Base-by-base conservation (phyloP, 2,329 filamentous ascomycete genomes). In the Fusarium hainanense region DNA sequence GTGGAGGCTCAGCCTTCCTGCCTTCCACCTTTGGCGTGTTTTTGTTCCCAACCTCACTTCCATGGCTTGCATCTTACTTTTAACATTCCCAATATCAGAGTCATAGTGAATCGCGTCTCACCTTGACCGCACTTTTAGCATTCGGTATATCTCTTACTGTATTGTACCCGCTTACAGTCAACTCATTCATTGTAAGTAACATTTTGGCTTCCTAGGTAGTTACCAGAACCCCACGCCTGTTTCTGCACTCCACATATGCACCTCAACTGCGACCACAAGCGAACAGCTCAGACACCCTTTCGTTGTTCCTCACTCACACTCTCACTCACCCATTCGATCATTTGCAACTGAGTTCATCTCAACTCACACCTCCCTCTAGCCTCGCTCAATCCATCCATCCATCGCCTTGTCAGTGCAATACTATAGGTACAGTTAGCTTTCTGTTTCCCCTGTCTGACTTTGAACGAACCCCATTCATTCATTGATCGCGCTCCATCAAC, bases 181-280 rank as follows among this genome's bases (percentile, higher is more conserved):
- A 23, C 20, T 40, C 42, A 49, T 54, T 48, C 20, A 42, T 55
- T 68, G 67, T 69, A 68, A 63, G 64, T 71, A 32, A 21, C 27
- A 18, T 57, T 60, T 32, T 50, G 48, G 52, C 32, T 46, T 48
- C 57, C 37, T 47, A n/a, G 18, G 18, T 76, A 78, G 76, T 75
- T 79, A 78, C 76, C 30, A 37, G n/a, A 78, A 81, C 79, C 79
- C 80, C 79, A 81, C 78, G 76, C 74, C 58, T 37, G 37, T 58
- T 67, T 70, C 58, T 62, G 49, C 67, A 70, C 73, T 76, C 74
- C 74, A 73, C 73, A 75, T 76, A 74, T 76, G 63, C 72, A 74
- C 64, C 67, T 75, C 61, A 47, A 72, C 67, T 75, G 68, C 69
- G 67, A 74, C 72, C 67, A 74, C 59, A 63, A 69, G 60, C 64